Evolutionary conservation across 2,329 filamentous ascomycete genomes (phyloP).

Genomic region (Hyphodiscus sp.): DNA sequence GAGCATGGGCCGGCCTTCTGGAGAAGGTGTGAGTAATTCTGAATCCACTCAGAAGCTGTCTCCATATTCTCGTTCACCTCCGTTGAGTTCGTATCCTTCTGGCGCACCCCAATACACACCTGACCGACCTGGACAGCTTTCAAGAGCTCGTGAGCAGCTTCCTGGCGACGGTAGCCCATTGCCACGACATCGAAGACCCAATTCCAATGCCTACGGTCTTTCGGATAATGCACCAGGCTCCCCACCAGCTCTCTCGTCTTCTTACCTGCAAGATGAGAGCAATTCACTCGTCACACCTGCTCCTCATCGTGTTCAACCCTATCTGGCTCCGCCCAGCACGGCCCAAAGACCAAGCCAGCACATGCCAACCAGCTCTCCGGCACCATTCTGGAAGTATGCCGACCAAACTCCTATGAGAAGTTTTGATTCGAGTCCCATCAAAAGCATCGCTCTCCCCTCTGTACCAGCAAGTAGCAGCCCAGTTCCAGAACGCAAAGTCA

Average conservation of each 20-base stretch:
- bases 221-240: constrained; percentile 50
- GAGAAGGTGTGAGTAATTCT: constrained; percentile 46
- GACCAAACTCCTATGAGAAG: constrained; percentile 61
- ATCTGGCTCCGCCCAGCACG: constrained; percentile 72
- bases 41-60: constrained; percentile 49
- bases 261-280: constrained; percentile 54
- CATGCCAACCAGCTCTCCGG: constrained; percentile 79
- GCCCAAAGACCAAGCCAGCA: constrained; percentile 76
- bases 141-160: constrained; percentile 19
- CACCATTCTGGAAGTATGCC: constrained; percentile 83
- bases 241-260: constrained; percentile 51
- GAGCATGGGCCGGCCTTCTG: constrained; percentile 52
- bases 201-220: constrained; percentile 39
- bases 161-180: constrained; percentile 52
- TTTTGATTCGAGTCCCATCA: constrained; percentile 55
- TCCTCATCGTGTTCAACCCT: constrained; percentile 65
- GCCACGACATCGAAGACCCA: constrained; percentile 45
- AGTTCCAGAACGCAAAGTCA: constrained; percentile 30
- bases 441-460: constrained; percentile 35
- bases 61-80: constrained; percentile 47
- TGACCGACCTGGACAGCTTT: constrained; percentile 42
- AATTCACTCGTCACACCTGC: constrained; percentile 64
- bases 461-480: constrained; percentile 45
- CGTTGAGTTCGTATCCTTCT: constrained; percentile 43
- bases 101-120: constrained; percentile 46